Evolutionary conservation across 495 filamentous ascomycete species (phyloP).

Genomic region (Penicillium odoratum): DNA sequence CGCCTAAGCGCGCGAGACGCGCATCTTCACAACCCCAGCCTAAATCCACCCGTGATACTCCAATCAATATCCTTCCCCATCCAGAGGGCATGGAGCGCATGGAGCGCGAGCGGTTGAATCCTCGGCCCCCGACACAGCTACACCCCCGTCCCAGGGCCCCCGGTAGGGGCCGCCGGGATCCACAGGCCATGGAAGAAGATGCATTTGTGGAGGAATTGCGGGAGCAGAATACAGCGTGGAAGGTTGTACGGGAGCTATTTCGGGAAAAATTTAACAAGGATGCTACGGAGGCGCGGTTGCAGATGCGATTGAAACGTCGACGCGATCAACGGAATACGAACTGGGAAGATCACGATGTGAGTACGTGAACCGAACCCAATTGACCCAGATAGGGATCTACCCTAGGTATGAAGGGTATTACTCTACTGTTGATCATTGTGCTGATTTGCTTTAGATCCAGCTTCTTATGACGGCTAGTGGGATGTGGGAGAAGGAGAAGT

Average conservation of each 20-base stretch:
- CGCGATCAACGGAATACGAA: slow-evolving; percentile 59
- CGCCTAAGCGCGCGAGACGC: slow-evolving; percentile 32
- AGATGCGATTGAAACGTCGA: slow-evolving; percentile 71
- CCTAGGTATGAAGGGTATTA: neutral
- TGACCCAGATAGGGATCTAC: neutral
- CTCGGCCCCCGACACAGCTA: slow-evolving; percentile 22
- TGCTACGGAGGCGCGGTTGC: slow-evolving; percentile 66
- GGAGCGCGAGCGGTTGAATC: slow-evolving; percentile 34
- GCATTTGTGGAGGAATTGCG: slow-evolving; percentile 66
- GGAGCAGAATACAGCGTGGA: slow-evolving; percentile 68
- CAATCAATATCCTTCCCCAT: slow-evolving; percentile 41
- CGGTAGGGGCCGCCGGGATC: slow-evolving; percentile 44
- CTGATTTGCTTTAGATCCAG: slow-evolving; percentile 35
- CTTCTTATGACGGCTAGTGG: slow-evolving; percentile 48
- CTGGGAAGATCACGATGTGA: slow-evolving; percentile 69
- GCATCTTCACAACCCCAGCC: slow-evolving; percentile 14
- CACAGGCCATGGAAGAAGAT: slow-evolving; percentile 63
- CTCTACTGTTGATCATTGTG: neutral
- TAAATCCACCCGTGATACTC: slow-evolving; percentile 28
- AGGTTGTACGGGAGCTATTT: slow-evolving; percentile 64
- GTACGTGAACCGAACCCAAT: slow-evolving; percentile 37
- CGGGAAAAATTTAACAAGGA: slow-evolving; percentile 61
- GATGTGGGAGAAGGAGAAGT: slow-evolving; percentile 53
- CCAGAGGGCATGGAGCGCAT: slow-evolving; percentile 40
- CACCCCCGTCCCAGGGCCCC: slow-evolving; percentile 40